These are phyloP conservation scores for Brachypodium distachyon DNA, from an alignment of 202 grass and related monocot species.

Conservation along the genomic window DNA sequence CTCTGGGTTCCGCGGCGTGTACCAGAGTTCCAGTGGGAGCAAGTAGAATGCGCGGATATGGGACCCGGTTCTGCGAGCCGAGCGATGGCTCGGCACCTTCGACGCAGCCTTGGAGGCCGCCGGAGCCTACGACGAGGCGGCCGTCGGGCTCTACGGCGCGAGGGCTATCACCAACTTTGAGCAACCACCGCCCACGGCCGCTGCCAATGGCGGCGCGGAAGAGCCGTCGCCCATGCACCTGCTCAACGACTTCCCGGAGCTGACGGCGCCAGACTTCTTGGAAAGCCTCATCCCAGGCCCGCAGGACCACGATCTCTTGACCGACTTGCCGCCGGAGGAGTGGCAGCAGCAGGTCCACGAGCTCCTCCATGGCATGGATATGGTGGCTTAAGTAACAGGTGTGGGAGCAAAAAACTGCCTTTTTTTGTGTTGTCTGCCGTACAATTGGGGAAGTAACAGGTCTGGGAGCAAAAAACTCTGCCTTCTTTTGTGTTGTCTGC, in stretches of 20 bases:
- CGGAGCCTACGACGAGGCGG: slow-evolving; percentile 52
- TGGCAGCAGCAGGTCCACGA: neutral
- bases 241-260: neutral
- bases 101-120: slow-evolving; percentile 81
- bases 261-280: neutral
- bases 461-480: neutral
- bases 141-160: neutral
- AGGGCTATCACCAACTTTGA: neutral
- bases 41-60: neutral
- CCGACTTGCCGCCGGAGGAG: neutral
- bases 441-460: neutral
- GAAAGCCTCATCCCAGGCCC: neutral
- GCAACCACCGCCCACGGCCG: neutral
- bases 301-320: neutral
- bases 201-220: neutral
- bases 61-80: neutral
- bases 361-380: neutral
- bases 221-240: neutral
- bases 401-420: neutral
- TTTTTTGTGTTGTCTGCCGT: neutral
- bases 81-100: slow-evolving; percentile 71
- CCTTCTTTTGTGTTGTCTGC: neutral
- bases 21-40: neutral
- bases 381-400: neutral
- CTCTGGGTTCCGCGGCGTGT: neutral